These are phyloP conservation scores for Collybiopsis luxurians DNA, from an alignment of 768 basidiomycete genomes.

Conservation along the genomic window DNA sequence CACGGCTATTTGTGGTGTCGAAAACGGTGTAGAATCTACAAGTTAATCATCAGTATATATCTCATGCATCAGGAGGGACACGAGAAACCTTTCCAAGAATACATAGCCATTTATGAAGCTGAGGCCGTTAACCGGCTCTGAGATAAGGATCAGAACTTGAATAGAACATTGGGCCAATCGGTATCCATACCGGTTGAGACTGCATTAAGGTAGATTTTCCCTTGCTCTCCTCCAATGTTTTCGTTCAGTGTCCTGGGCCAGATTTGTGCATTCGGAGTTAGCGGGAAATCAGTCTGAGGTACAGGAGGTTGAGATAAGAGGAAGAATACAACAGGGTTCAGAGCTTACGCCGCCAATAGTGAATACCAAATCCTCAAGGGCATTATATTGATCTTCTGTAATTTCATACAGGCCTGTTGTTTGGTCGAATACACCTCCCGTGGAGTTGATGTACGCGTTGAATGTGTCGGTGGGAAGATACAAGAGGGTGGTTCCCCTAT, in stretches of 20 bases:
- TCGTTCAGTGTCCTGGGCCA: slow-evolving; percentile 34
- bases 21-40: slow-evolving; percentile 61
- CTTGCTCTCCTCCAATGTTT: slow-evolving; percentile 27
- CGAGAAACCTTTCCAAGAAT: neutral
- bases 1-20: slow-evolving; percentile 46
- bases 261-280: slow-evolving; percentile 40
- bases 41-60: slow-evolving; percentile 25
- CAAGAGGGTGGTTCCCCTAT: slow-evolving; percentile 52
- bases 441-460: slow-evolving; percentile 38
- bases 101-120: slow-evolving; percentile 42
- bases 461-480: slow-evolving; percentile 48
- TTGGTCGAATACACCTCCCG: slow-evolving; percentile 26
- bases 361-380: slow-evolving; percentile 57
- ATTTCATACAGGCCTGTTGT: slow-evolving; percentile 46
- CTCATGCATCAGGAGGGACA: no score
- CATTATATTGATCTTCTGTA: slow-evolving; percentile 46
- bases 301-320: neutral
- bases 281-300: slow-evolving; percentile 26
- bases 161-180: neutral
- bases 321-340: neutral
- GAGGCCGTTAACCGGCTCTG: slow-evolving; percentile 28
- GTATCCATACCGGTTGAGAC: slow-evolving; percentile 29
- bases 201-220: slow-evolving; percentile 32
- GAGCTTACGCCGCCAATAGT: slow-evolving; percentile 40
- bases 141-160: slow-evolving; percentile 1